Evolutionary conservation across 768 basidiomycete genomes (phyloP).

Genomic region (Grammothele lineata): DNA sequence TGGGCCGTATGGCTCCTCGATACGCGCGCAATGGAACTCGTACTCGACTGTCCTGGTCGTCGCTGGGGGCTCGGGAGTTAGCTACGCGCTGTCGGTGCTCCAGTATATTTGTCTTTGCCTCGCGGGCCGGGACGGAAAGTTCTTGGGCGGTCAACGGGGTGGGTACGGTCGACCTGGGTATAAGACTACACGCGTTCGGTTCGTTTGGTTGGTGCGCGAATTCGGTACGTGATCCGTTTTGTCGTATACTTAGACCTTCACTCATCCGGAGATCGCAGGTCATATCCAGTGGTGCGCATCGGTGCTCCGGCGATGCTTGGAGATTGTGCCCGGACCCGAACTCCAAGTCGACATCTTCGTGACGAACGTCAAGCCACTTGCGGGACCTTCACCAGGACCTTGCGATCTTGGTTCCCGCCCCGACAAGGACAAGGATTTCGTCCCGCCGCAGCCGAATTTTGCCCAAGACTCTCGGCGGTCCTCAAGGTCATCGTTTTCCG

Average conservation of each 20-base stretch:
- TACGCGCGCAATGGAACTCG: slow-evolving; percentile 52
- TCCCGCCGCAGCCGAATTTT: slow-evolving; percentile 31
- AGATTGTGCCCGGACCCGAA: slow-evolving; percentile 41
- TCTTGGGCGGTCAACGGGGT: slow-evolving; percentile 43
- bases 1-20: slow-evolving; percentile 66
- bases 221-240: slow-evolving; percentile 49
- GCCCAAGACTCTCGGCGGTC: slow-evolving; percentile 11
- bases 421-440: slow-evolving; percentile 14
- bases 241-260: no score
- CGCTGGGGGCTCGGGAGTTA: slow-evolving; percentile 72
- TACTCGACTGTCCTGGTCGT: slow-evolving; percentile 61
- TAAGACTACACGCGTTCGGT: slow-evolving; percentile 53
- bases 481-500: slow-evolving; percentile 17
- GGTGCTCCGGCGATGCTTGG: slow-evolving; percentile 56
- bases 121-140: slow-evolving; percentile 47
- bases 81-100: slow-evolving; percentile 62
- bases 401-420: not conserved
- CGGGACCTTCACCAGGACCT: no score
- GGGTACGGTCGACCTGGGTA: slow-evolving; percentile 39
- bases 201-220: slow-evolving; percentile 76
- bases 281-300: slow-evolving; percentile 78
- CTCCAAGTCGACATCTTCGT: slow-evolving; percentile 74
- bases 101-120: slow-evolving; percentile 60
- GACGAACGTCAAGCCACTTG: slow-evolving; percentile 45
- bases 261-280: no score